A percentile compares a stretch with the other conserved stretches of the same genome.
Evolutionary conservation across 306 rosid genomes (phyloP).

Genomic region (Cyclanthera cordifolia): DNA sequence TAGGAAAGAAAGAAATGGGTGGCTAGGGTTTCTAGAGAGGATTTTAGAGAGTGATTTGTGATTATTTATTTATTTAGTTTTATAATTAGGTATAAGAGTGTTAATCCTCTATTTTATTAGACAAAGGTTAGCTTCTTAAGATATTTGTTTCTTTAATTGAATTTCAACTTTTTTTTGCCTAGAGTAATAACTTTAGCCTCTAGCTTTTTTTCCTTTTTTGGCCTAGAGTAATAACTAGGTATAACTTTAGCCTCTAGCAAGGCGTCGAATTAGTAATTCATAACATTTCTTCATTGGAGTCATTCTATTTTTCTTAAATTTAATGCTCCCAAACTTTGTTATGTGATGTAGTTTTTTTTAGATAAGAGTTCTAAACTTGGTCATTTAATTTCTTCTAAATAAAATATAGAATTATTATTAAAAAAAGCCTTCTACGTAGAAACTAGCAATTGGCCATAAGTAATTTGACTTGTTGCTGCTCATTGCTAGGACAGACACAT

Average conservation of each 20-base stretch:
- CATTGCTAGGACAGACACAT: conserved; percentile 9
- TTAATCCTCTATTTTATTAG: background rate
- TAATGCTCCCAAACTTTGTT: background rate
- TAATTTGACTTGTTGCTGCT: background rate
- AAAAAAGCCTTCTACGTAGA: background rate
- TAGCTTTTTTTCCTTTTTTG: background rate
- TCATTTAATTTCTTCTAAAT: background rate
- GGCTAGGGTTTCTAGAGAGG: no score
- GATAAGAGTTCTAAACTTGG: background rate
- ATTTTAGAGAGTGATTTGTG: no score
- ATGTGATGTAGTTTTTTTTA: background rate
- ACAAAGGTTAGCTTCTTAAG: background rate
- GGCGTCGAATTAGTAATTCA: background rate
- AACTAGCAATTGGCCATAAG: background rate
- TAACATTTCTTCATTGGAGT: background rate
- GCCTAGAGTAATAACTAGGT: background rate
- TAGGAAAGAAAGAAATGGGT: no score
- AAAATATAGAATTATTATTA: background rate
- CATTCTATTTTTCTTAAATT: background rate
- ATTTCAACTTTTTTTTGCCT: background rate
- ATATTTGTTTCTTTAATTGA: background rate
- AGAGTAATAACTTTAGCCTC: background rate
- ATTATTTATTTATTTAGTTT: no score
- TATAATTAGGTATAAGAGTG: background rate
- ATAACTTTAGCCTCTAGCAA: background rate